Evolutionary conservation across 257 asterid species (phyloP), one percentile per base, ranked within the genome.

Genomic region (Penstemon barbatus): DNA sequence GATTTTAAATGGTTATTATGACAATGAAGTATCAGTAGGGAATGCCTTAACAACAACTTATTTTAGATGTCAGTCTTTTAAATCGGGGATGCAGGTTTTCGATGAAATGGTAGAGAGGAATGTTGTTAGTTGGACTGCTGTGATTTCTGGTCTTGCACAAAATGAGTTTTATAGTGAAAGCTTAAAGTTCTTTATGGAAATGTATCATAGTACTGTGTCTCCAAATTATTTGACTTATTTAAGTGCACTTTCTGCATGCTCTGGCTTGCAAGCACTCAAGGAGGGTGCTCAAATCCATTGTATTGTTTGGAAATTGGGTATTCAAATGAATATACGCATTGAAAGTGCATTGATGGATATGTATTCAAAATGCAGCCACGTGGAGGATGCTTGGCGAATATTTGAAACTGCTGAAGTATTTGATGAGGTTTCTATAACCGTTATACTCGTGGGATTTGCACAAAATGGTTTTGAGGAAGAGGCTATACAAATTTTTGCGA

Each of bases 311-410:
- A 93, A 90, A 78, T 66, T 77, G 63, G 99, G 99, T 68, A 73
- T 90, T 19, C 88, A 87, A 46, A 83, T 86, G 0, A 90, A 88
- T 80, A 36, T 83, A 56, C 76, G 78, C 62, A 65, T 87, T 6
- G 95, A 88, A 61, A 90, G 89, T 77, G 96, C 96, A 19, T 75
- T 93, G 71, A 93, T 90, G 96, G 96, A 93, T 78, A 76, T 93
- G 88, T 90, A 93, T 71, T 91, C 95, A 1, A 88, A 89, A 74
- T 87, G 96, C 49, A 83, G 89, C 39, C 74, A 74, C 45, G 72
- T 88, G 68, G 87, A 82, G 44, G 85, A 85, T 43, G 89, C 88
- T 3, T 88, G 90, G 96, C 75, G 10, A 74, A 77, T 93, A 64
- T 93, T 90, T 72, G 94, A 88, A 79, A 87, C 83, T 5, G 94